phyloP scores from a whole-genome alignment of 2,329 filamentous ascomycete species.

The Diplodia seriata region DNA sequence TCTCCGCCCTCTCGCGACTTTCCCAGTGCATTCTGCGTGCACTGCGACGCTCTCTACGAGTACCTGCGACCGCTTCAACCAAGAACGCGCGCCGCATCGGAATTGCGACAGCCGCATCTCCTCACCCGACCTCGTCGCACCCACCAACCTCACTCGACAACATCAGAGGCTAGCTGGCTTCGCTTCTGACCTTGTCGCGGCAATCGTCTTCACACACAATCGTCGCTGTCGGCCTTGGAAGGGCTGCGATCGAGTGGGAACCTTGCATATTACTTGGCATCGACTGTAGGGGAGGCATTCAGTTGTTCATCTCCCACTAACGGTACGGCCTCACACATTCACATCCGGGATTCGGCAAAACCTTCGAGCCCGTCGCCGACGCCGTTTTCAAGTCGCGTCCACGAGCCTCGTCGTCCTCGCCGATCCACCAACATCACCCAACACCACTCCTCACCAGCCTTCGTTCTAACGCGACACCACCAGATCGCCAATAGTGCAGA shows the following conservation, averaged over 20 bases:
- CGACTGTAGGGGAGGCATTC: slow-evolving; percentile 88
- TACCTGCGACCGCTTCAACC: slow-evolving; percentile 1
- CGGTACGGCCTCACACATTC: slow-evolving; percentile 53
- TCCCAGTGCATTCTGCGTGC: slow-evolving; percentile 15
- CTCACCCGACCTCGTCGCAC: slow-evolving; percentile 7
- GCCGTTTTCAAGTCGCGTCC: slow-evolving; percentile 12
- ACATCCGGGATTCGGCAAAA: slow-evolving; percentile 32
- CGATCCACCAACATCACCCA: slow-evolving; percentile 15
- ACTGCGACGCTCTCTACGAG: slow-evolving; percentile 30
- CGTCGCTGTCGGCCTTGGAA: slow-evolving; percentile 37
- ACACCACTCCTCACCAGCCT: background rate
- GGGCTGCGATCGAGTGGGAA: slow-evolving; percentile 36
- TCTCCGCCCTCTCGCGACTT: background rate
- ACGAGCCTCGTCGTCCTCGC: slow-evolving; percentile 13
- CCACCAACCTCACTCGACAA: background rate
- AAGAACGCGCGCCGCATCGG: slow-evolving; percentile 12
- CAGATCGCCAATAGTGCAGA: slow-evolving; percentile 20
- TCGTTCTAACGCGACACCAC: slow-evolving; percentile 25
- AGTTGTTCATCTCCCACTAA: slow-evolving; percentile 93
- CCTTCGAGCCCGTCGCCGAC: slow-evolving; percentile 24
- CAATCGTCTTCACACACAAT: slow-evolving; percentile 33
- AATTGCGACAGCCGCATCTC: slow-evolving; percentile 13
- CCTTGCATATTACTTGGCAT: slow-evolving; percentile 46
- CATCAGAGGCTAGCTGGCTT: slow-evolving; percentile 53
- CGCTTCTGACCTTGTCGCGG: slow-evolving; percentile 45